Percentiles rank a stretch among this genome's conserved stretches.
phyloP scores from a whole-genome alignment of 306 rosid species.

The Fagus crenata region DNA sequence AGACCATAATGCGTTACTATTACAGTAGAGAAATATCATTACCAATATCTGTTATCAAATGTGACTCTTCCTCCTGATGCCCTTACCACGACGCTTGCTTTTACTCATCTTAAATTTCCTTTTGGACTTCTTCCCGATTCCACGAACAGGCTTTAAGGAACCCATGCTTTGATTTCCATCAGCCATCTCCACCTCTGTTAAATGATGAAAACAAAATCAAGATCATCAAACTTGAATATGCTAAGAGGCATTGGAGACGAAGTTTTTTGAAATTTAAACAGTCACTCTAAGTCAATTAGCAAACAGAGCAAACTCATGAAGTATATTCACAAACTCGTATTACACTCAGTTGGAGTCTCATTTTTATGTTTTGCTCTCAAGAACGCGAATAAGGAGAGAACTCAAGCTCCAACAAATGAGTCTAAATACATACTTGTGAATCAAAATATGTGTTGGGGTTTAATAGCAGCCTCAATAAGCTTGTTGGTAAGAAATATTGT shows the following conservation, averaged over 20 bases:
- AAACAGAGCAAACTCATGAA: background rate
- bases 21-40: slow-evolving; percentile 8
- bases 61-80: slow-evolving; percentile 51
- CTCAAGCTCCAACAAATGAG: no score
- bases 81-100: slow-evolving; percentile 66
- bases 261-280: no score
- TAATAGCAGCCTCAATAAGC: no score
- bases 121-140: slow-evolving; percentile 66
- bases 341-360: no score
- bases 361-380: no score
- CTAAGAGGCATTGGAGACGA: background rate
- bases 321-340: background rate
- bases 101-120: slow-evolving; percentile 77
- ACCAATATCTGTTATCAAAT: slow-evolving; percentile 43
- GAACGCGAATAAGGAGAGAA: no score
- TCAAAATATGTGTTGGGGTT: no score
- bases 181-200: slow-evolving; percentile 55
- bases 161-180: slow-evolving; percentile 42
- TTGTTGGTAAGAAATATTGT: no score
- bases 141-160: slow-evolving; percentile 65
- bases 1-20: background rate
- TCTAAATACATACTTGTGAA: no score
- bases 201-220: slow-evolving; percentile 4
- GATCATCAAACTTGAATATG: background rate
- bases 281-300: background rate